These are phyloP conservation scores for Bonia amplexicaulis DNA, from an alignment of 176 grass and related monocot species.

Conservation along the genomic window DNA sequence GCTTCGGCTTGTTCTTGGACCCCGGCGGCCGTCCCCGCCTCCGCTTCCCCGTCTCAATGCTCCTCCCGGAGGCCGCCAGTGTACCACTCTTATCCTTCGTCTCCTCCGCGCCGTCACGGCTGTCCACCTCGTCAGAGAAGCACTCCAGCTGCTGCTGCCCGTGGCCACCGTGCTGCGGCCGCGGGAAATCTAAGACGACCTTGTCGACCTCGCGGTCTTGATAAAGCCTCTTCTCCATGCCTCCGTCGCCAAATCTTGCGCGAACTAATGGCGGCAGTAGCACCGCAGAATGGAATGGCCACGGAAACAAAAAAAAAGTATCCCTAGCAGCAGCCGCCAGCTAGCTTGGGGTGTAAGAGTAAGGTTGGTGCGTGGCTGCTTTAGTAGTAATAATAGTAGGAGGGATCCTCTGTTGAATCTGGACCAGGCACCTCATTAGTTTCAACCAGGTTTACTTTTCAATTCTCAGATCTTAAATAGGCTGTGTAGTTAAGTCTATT, in stretches of 20 bases:
- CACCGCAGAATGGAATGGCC: neutral
- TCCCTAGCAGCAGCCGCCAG: neutral
- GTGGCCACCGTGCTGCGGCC: neutral
- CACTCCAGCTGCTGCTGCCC: constrained; percentile 39
- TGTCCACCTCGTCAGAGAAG: constrained; percentile 55
- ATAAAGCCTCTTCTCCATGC: constrained; percentile 22
- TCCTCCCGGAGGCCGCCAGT: neutral
- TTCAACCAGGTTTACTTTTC: too few relatives aligned
- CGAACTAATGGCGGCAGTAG: neutral
- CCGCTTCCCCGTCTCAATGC: constrained; percentile 38
- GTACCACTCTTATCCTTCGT: neutral
- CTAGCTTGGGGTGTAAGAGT: neutral
- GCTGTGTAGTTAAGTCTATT: too few relatives aligned
- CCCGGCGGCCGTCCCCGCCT: constrained; percentile 65
- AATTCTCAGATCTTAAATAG: too few relatives aligned
- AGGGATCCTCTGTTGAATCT: neutral
- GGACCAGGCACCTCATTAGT: too few relatives aligned
- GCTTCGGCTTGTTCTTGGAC: constrained; percentile 90
- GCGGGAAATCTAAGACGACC: neutral
- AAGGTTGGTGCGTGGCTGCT: neutral
- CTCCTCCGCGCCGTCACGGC: constrained; percentile 24
- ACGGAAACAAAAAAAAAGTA: neutral
- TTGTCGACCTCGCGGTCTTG: neutral
- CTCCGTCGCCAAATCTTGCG: neutral
- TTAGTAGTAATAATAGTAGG: neutral